Evolutionary conservation across 768 basidiomycete genomes (phyloP), one percentile per base, ranked within the genome.

Genomic region (Fibroporia radiculosa): DNA sequence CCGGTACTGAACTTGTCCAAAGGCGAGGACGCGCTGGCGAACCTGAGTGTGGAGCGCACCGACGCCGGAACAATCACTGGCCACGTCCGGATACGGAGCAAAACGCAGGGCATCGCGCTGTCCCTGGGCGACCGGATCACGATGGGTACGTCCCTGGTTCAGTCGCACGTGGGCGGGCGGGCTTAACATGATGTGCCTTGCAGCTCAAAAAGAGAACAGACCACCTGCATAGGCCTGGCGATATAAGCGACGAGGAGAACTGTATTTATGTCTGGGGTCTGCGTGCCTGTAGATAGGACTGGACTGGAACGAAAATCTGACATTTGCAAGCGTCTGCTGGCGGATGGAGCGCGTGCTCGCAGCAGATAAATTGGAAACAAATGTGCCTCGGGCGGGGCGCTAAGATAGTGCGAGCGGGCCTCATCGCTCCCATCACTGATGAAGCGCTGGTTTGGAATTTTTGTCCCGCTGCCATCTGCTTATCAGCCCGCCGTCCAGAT

Each of bases 1-100:
- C n/a, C n/a, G n/a, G 34, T 28, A 8, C 44, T 45, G 5, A 39
- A 26, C 20, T 33, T 18, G 25, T 12, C 7, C 27, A 12, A 51
- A 91, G 90, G 92, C 46, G 95, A 99, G 65, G 95, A 98, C 57
- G 95, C 95, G 0, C 66, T 99, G 22, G 95, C 95, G 38, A 99
- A 99, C 62, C 65, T 97, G 52, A 90, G 86, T 49, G 81, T 99
- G 49, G 95, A 99, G 61, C 76, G 84, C 56, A 82, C 85, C 34
- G 86, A 91, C 45, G 67, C 69, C 10, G 92, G 92, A 1, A 75
- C 72, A 4, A 83, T 98, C 46, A 82, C 82, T 12, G 95, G 95
- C 0, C 93, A 98, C 64, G 91, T 98, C 7, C 80, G 95, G 41
- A 97, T 98, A 59, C 78, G 95, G 47, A 92, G 89, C 60, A 97